Evolutionary conservation across 331 rosid genomes (phyloP).

Genomic region (Stylosanthes scabra): DNA sequence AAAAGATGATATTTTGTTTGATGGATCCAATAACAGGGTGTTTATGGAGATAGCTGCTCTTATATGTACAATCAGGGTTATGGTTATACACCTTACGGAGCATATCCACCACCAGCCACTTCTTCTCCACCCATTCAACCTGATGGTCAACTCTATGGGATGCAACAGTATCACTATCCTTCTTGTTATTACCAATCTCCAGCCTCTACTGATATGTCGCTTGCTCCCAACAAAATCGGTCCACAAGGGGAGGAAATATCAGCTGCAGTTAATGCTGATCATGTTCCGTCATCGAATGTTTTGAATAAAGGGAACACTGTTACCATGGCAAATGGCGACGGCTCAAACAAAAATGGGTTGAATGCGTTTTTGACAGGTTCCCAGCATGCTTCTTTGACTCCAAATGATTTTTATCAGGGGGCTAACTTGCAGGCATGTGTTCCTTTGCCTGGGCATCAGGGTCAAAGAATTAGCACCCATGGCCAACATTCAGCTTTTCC

Average conservation of each 20-base stretch:
- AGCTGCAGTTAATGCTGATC: slow-evolving; percentile 34
- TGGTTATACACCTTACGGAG: slow-evolving; percentile 52
- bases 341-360: slow-evolving; percentile 39
- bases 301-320: slow-evolving; percentile 38
- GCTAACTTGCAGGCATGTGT: slow-evolving; percentile 39
- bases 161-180: slow-evolving; percentile 59
- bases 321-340: slow-evolving; percentile 32
- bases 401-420: slow-evolving; percentile 45
- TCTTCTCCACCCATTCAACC: slow-evolving; percentile 49
- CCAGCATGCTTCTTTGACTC: slow-evolving; percentile 36
- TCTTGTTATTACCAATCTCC: slow-evolving; percentile 50
- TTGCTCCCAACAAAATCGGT: slow-evolving; percentile 37
- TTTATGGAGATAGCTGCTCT: slow-evolving; percentile 51
- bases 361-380: slow-evolving; percentile 38
- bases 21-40: slow-evolving; percentile 41
- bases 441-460: slow-evolving; percentile 49
- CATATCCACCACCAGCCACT: slow-evolving; percentile 40
- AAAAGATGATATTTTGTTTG: background rate
- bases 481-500: slow-evolving; percentile 37
- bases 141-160: slow-evolving; percentile 48
- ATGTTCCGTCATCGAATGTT: slow-evolving; percentile 32
- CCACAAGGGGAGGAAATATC: slow-evolving; percentile 47
- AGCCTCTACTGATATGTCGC: slow-evolving; percentile 38
- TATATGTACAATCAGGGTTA: slow-evolving; percentile 53
- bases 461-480: slow-evolving; percentile 35